Evolutionary conservation across 139 green algal species (phyloP), one percentile per base, ranked within the genome.

Genomic region (Chloropicon primus): DNA sequence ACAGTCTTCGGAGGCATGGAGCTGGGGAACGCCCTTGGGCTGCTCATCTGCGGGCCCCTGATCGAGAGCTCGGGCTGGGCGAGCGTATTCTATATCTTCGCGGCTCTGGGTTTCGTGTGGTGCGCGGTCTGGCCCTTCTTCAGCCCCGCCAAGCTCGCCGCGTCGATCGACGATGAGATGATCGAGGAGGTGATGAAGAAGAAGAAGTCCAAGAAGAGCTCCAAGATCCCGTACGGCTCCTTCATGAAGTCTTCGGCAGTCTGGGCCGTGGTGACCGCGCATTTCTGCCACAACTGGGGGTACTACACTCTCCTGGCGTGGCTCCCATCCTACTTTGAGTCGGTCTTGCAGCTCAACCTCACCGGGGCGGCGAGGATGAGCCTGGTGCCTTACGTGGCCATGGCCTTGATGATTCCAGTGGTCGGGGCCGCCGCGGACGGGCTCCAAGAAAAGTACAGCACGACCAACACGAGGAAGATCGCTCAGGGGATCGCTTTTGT

Each of bases 31-130:
- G 89, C 92, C 25, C 79, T 86, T 10, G 84, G 95, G 0, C 86
- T 99, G 53, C 85, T 85, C 0, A 54, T 91, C 1, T 89, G 86
- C 1, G 90, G 90, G 0, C 78, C 90, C 22, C 88, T 99, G 74
- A 93, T 98, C 74, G 26, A 84, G 3, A 25, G 78, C 2, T 71
- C 84, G 22, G 82, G 83, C 22, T 93, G 88, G 88, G 54, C 82
- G 27, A 74, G 77, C 22, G 85, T 92, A 0, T 92, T 93, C 85
- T 82, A 80, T 22, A 54, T 91, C 25, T 93, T 88, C 53, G 89
- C 87, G 26, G 76, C 75, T 21, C 73, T 92, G 2, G 89, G 89
- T 10, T 81, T 93, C 24, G 72, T 90, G 1, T 93, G 89, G 89
- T 77, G 85, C 10, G 22, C 82, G n/a, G 76, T 76, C 2, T 92